A percentile compares a stretch with the other conserved stretches of the same genome.
These are phyloP conservation scores for Kwoniella heveanensis DNA, from an alignment of 768 basidiomycete species.

Conservation along the genomic window DNA sequence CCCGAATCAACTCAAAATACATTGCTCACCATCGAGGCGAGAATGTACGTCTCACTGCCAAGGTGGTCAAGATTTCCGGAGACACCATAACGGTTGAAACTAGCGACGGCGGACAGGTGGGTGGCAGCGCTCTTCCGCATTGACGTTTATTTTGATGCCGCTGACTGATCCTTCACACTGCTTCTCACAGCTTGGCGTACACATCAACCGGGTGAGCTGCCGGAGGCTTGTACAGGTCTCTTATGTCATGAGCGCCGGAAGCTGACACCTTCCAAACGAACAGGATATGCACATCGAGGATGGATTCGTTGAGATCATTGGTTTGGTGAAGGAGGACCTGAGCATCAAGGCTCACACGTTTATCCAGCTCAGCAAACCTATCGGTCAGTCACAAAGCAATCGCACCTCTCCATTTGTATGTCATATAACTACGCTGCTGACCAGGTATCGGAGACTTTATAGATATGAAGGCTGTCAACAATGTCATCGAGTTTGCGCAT, in stretches of 20 bases:
- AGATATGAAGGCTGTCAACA: constrained; percentile 52
- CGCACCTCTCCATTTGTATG: background rate
- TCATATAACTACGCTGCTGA: too few species aligned
- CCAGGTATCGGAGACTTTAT: too few species aligned
- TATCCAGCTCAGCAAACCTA: constrained; percentile 64
- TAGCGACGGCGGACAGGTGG: constrained; percentile 67
- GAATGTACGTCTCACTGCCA: constrained; percentile 67
- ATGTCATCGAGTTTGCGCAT: constrained; percentile 44
- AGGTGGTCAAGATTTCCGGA: constrained; percentile 63
- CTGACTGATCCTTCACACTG: too few species aligned
- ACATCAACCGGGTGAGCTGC: constrained; percentile 35
- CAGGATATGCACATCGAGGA: constrained; percentile 61
- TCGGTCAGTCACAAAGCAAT: constrained; percentile 61
- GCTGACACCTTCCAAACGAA: background rate
- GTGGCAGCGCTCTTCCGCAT: constrained; percentile 14
- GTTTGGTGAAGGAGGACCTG: constrained; percentile 63
- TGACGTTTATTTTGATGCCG: too few species aligned
- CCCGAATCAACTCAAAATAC: constrained; percentile 68
- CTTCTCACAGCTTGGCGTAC: constrained; percentile 48
- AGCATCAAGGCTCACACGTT: constrained; percentile 63
- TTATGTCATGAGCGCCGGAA: background rate
- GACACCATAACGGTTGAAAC: constrained; percentile 65
- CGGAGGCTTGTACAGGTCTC: background rate
- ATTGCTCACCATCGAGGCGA: constrained; percentile 63
- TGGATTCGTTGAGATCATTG: constrained; percentile 69